Conservation (phyloP, 78 protist genomes). For the Dictyostelium firmibasis region DNA sequence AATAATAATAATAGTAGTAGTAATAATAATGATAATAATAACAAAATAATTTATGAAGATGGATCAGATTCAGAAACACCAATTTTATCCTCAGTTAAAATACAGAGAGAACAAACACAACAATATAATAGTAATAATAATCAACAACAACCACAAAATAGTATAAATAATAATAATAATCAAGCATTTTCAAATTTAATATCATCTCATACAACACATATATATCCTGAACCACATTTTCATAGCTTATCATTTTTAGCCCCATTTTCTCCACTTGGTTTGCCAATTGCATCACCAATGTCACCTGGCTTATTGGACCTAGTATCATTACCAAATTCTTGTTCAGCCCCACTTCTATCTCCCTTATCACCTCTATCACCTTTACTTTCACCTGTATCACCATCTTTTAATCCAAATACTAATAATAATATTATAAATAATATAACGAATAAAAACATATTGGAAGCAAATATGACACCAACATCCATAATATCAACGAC, state of each 20-base stretch:
- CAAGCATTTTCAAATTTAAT: not conserved
- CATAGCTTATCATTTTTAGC: constrained; percentile 63
- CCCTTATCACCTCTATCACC: constrained; percentile 69
- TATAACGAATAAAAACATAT: not conserved
- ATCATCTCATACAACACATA: not conserved
- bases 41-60: not conserved
- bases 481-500: not conserved
- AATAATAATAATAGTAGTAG: not conserved
- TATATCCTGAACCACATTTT: not conserved
- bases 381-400: constrained; percentile 58
- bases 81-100: not conserved
- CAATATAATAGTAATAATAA: too few relatives aligned
- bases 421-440: not conserved
- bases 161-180: not conserved
- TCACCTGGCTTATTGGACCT: constrained; percentile 67
- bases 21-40: not conserved
- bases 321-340: constrained; percentile 12
- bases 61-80: constrained; percentile 19
- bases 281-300: constrained; percentile 70
- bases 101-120: not conserved
- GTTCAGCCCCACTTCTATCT: constrained; percentile 30
- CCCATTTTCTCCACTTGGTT: constrained; percentile 67
- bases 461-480: not conserved
- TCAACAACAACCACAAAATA: not conserved
- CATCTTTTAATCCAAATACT: constrained; percentile 11